A percentile compares a stretch with the other conserved stretches of the same genome.
Evolutionary conservation across 177 flowering plant genomes (phyloP).

Genomic region (Vitis hybrid): DNA sequence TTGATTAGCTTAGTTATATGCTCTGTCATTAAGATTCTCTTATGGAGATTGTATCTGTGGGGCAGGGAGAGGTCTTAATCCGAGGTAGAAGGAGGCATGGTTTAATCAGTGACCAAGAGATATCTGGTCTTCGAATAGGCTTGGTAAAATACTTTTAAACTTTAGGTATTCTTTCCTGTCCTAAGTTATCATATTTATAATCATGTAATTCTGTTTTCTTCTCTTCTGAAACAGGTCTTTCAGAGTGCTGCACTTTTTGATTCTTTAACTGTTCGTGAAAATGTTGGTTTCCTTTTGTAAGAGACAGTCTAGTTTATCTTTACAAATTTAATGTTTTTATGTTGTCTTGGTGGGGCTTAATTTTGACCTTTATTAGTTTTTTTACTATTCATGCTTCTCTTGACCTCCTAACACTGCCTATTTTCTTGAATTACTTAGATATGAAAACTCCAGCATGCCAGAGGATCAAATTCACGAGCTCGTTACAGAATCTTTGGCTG

Average conservation of each 20-base stretch:
- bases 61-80: constrained; percentile 88
- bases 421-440: constrained; percentile 34
- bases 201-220: not conserved
- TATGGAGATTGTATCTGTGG: constrained; percentile 7
- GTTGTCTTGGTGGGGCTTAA: not conserved
- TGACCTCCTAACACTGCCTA: not conserved
- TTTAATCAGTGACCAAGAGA: constrained; percentile 84
- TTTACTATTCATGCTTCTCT: not conserved
- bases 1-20: not conserved
- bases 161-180: too few species aligned
- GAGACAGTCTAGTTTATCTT: constrained; percentile 24
- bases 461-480: constrained; percentile 71
- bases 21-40: not conserved
- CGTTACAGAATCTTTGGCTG: constrained; percentile 85
- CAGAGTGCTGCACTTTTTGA: constrained; percentile 99
- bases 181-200: not conserved
- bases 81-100: constrained; percentile 80
- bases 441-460: constrained; percentile 84
- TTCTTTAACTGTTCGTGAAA: constrained; percentile 94
- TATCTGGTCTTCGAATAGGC: constrained; percentile 94
- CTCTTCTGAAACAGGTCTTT: constrained; percentile 61
- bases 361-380: not conserved
- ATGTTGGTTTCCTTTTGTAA: constrained; percentile 99
- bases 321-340: not conserved
- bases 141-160: constrained; percentile 45